These are phyloP conservation scores for Russula sp. DNA, from an alignment of 768 basidiomycete genomes.

Conservation along the genomic window DNA sequence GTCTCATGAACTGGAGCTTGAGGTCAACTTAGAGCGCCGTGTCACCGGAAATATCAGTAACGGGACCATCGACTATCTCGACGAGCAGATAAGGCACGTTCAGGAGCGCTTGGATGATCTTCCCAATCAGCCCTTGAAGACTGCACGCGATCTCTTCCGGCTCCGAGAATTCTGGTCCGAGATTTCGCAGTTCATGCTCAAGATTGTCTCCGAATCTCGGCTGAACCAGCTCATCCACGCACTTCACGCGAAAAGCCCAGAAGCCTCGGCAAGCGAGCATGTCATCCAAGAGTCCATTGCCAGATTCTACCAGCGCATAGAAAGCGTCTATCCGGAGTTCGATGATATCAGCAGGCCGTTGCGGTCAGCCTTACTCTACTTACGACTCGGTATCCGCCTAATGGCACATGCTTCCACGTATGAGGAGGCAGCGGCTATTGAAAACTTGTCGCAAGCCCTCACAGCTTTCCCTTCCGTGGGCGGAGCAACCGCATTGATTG, in stretches of 20 bases:
- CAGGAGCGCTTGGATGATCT: slow-evolving; percentile 28
- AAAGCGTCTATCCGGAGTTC: slow-evolving; percentile 60
- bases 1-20: slow-evolving; percentile 46
- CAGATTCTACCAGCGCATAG: slow-evolving; percentile 71
- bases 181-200: slow-evolving; percentile 65
- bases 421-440: neutral
- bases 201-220: slow-evolving; percentile 45
- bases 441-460: slow-evolving; percentile 33
- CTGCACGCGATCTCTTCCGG: slow-evolving; percentile 39
- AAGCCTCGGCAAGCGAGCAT: slow-evolving; percentile 49
- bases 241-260: slow-evolving; percentile 34
- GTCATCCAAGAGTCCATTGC: slow-evolving; percentile 74
- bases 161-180: slow-evolving; percentile 69
- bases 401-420: slow-evolving; percentile 28
- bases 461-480: slow-evolving; percentile 50
- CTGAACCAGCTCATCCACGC: slow-evolving; percentile 42
- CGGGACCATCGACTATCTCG: slow-evolving; percentile 43
- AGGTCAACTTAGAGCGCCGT: slow-evolving; percentile 48
- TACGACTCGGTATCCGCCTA: slow-evolving; percentile 69
- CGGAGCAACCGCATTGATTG: slow-evolving; percentile 36
- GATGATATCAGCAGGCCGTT: slow-evolving; percentile 66
- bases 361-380: slow-evolving; percentile 54
- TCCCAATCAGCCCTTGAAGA: slow-evolving; percentile 29
- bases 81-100: slow-evolving; percentile 31
- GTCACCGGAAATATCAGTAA: slow-evolving; percentile 53